phyloP scores from a whole-genome alignment of 257 asterid species.

The Nicotiana noctiflora region DNA sequence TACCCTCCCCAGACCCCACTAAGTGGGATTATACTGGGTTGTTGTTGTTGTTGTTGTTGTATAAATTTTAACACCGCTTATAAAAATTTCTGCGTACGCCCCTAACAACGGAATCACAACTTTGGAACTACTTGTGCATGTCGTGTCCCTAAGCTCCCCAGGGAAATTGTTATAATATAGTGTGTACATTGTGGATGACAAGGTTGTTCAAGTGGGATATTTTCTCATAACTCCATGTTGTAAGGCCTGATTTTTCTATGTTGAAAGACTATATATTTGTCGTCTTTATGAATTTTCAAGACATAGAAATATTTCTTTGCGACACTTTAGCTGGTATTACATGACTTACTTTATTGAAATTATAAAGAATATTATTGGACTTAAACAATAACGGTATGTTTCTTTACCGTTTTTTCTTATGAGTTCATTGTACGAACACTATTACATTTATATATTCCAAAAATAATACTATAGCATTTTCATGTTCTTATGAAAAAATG shows the following conservation, averaged over 20 bases:
- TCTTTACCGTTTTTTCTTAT: too few species aligned
- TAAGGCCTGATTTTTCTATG: not conserved
- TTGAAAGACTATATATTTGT: not conserved
- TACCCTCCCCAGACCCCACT: too few species aligned
- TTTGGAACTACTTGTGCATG: conserved; percentile 78
- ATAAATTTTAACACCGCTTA: too few species aligned
- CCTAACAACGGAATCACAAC: conserved; percentile 81
- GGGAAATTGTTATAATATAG: conserved; percentile 79
- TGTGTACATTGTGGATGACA: conserved; percentile 83
- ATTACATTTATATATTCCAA: too few species aligned
- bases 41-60: too few species aligned
- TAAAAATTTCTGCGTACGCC: too few species aligned
- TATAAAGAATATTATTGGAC: too few species aligned
- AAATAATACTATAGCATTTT: too few species aligned
- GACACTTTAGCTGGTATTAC: not conserved
- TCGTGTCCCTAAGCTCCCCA: conserved; percentile 74
- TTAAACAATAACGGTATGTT: too few species aligned
- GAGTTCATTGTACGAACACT: too few species aligned
- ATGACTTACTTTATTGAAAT: not conserved
- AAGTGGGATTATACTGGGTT: too few species aligned
- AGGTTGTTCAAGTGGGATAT: conserved; percentile 80
- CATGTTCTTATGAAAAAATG: too few species aligned
- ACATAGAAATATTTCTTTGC: not conserved
- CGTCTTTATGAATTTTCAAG: not conserved
- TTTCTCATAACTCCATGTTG: not conserved